Evolutionary conservation across 164 flowering plant genomes (phyloP), one percentile per base, ranked within the genome.

Genomic region (Aristolochia contorta): DNA sequence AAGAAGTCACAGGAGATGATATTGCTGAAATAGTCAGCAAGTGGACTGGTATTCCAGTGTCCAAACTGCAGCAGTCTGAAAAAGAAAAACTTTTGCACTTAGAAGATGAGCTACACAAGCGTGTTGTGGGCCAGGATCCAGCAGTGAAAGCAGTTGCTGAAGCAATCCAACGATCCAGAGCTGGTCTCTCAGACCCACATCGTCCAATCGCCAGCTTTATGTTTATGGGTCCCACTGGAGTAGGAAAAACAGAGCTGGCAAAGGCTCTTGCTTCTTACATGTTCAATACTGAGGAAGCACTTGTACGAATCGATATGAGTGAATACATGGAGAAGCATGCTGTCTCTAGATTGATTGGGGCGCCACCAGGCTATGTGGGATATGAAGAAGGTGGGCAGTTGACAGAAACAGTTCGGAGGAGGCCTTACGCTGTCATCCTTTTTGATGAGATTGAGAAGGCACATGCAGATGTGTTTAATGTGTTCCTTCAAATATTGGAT

Each of bases 211-310:
- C 99, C 33, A 94, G 99, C 75, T 94, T 94, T 70, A 94, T 90
- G 97, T 94, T 91, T 75, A 90, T 91, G 99, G 99, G 96, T 59
- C 99, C 99, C 8, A 94, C 99, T 21, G 99, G 96, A 43, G 99
- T 91, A 69, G 99, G 99, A 18, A 94, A 91, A 74, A 91, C 99
- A 1, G 99, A 94, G 69, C 76, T 94, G 1, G 99, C 99, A 1
- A 94, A 94, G 68, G 91, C 99, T 25, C 86, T 94, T 47, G 96
- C 99, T 13, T 75, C 97, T 41, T 85, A 86, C 71, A 18, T 90
- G 81, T 94, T 94, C 75, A 87, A 89, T 73, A 91, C 99, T 9
- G 97, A 94, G 68, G 96, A 94, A 62, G 89, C 96, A 47, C 84
- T 94, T 20, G 97, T 94, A 13, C 70, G 99, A 53, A 88, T 94